A percentile compares a stretch with the other conserved stretches of the same genome.
Conservation (phyloP, 306 rosid genomes). For the Cucumis cinereus region DNA sequence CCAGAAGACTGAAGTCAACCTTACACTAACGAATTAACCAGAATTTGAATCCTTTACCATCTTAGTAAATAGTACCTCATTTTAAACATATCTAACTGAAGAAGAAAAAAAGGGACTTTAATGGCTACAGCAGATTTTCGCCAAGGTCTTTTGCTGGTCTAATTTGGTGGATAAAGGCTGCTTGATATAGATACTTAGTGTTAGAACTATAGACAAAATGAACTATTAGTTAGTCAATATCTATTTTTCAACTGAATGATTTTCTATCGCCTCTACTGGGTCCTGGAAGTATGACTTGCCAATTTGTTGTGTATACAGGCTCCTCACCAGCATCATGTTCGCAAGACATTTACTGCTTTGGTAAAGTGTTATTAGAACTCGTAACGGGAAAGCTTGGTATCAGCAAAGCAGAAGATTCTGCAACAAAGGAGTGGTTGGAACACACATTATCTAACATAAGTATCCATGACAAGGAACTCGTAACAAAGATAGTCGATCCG, state of each 20-base stretch:
- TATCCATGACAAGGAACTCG: slow-evolving; percentile 51
- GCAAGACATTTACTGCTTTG: slow-evolving; percentile 70
- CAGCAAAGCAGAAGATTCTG: slow-evolving; percentile 51
- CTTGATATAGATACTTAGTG: background rate
- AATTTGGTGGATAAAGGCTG: background rate
- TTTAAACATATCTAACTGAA: background rate
- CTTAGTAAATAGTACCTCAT: background rate
- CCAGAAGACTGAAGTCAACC: background rate
- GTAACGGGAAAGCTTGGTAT: slow-evolving; percentile 73
- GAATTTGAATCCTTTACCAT: background rate
- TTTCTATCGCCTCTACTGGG: background rate
- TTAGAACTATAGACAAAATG: background rate
- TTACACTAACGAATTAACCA: background rate
- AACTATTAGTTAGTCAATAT: background rate
- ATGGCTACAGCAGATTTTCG: background rate
- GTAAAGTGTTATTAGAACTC: slow-evolving; percentile 77
- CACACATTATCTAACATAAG: slow-evolving; percentile 44
- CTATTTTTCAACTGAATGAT: background rate
- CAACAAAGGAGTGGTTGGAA: slow-evolving; percentile 65
- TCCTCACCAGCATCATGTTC: slow-evolving; percentile 41
- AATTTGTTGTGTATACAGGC: slow-evolving; percentile 31
- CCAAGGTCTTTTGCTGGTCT: background rate
- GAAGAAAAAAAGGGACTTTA: background rate
- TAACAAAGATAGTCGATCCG: slow-evolving; percentile 67
- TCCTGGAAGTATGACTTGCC: background rate